phyloP scores from a whole-genome alignment of 192 early-diverging fungal species.

The Backusella mclennaniae region DNA sequence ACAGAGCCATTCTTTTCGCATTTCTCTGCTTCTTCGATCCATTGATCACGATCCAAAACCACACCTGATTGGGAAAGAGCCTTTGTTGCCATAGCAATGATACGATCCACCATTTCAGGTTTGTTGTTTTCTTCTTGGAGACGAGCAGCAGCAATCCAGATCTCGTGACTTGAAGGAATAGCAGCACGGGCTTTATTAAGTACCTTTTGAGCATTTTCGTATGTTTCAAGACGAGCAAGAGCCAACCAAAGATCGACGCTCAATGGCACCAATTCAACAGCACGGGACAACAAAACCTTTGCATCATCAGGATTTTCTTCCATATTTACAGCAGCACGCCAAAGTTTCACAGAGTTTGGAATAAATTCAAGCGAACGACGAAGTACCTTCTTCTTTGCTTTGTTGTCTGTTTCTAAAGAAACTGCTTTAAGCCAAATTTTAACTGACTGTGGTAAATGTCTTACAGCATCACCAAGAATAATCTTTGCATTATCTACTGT shows the following conservation, averaged over 20 bases:
- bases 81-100: slow-evolving; percentile 73
- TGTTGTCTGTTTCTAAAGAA: slow-evolving; percentile 77
- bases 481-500: slow-evolving; percentile 80
- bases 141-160: slow-evolving; percentile 93
- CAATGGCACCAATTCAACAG: slow-evolving; percentile 90
- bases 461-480: slow-evolving; percentile 88
- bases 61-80: slow-evolving; percentile 63
- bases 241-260: slow-evolving; percentile 96
- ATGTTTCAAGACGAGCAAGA: slow-evolving; percentile 86
- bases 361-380: slow-evolving; percentile 92
- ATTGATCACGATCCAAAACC: slow-evolving; percentile 77
- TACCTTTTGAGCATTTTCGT: slow-evolving; percentile 85
- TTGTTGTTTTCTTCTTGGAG: slow-evolving; percentile 86
- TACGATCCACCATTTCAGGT: slow-evolving; percentile 57
- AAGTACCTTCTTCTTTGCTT: slow-evolving; percentile 78
- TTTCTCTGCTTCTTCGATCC: slow-evolving; percentile 84
- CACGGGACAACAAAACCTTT: slow-evolving; percentile 83
- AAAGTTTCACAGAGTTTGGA: slow-evolving; percentile 87
- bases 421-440: slow-evolving; percentile 91
- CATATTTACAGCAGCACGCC: slow-evolving; percentile 89
- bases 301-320: slow-evolving; percentile 95
- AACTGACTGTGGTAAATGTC: slow-evolving; percentile 88
- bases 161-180: slow-evolving; percentile 88
- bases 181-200: slow-evolving; percentile 85
- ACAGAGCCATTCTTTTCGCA: slow-evolving; percentile 80